Base-by-base conservation (phyloP, 345 rosid genomes). In the Jatropha curcas region DNA sequence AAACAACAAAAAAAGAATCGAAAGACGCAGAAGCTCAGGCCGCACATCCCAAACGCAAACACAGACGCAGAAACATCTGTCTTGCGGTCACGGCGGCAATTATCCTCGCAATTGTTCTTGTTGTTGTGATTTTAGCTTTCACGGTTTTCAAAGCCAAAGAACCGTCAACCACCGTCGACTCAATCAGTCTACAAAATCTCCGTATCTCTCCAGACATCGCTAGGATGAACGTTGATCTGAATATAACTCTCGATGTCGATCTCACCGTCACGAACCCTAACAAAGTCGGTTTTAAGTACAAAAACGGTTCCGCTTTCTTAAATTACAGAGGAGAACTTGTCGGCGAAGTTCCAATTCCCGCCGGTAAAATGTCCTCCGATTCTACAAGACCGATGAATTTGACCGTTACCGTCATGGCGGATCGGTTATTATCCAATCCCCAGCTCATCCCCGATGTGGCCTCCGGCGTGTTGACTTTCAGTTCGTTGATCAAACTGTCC, bases 101-200 rank as follows among this genome's bases (percentile, higher is more conserved):
- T 25, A 33, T 84, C 55, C 0, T 90, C 63, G 10, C 53, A 56
- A 4, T 95, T 61, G 59, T 74, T 31, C 11, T 86, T 37, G 14
- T 92, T 10, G 9, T 80, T 50, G 66, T 88, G 77, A 87, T 89
- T 73, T 71, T 94, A 33, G 85, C 83, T 0, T 75, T 90, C 20
- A 92, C 97, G 45, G 89, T 89, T 3, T 91, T 88, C 89, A 95
- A 95, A 78, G 78, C 97, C 56, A 92, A 86, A 82, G 72, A 37
- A 4, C 85, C 97, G 3, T 51, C 64, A 28, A 82, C 79, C 35
- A 74, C 82, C 61, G 34, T 92, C 67, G 71, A 88, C 70, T 84
- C 93, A 53, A 52, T 88, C 67, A 0, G 78, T 51, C 74, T 95
- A 0, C 58, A 77, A 0, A 72, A 84, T 52, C 73, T 90, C 37